Evolutionary conservation across 768 basidiomycete species (phyloP), one percentile per base, ranked within the genome.

Genomic region (Thelephora ganbajun): DNA sequence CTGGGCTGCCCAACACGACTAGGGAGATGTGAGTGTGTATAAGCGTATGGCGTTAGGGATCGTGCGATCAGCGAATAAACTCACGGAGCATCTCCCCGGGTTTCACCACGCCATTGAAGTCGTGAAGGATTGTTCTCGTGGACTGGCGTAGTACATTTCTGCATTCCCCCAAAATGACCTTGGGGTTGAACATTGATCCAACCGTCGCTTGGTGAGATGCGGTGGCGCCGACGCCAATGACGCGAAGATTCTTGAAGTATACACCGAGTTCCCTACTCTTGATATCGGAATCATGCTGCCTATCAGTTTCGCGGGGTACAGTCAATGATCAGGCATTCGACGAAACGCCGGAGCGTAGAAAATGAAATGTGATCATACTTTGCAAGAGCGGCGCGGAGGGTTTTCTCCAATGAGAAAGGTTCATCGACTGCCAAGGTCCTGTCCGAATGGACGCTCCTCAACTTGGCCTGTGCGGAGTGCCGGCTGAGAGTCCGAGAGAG

Each of bases 1-100:
- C 84, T 0, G 90, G 90, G 26, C 87, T 73, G 19, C 90, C 90
- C 20, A 92, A 73, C 11, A 91, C 89, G 13, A 93, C 83, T 84
- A 55, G 12, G 26, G 26, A n/a, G n/a, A n/a, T n/a, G 26, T 4
- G 48, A n/a, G 16, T 3, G 11, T 5, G 1, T 44, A 20, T 43
- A 23, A 30, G 39, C 2, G 22, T 41, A 16, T 11, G 14, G 14
- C 14, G 14, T 41, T 16, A 14, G 39, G 22, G 18, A 41, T 41
- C 2, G 22, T 14, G 14, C 11, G 22, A 22, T 18, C 18, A 41
- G 39, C 18, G 9, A 18, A 41, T 16, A 16, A 41, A 41, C 39
- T 4, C 56, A 79, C 87, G 68, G 4, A 79, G 69, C 79, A 82
- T 82, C 53, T 82, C 78, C 23, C 80, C 79, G 0, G 79, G 77